Base-by-base conservation (phyloP, 306 rosid species). In the Casuarina glauca region DNA sequence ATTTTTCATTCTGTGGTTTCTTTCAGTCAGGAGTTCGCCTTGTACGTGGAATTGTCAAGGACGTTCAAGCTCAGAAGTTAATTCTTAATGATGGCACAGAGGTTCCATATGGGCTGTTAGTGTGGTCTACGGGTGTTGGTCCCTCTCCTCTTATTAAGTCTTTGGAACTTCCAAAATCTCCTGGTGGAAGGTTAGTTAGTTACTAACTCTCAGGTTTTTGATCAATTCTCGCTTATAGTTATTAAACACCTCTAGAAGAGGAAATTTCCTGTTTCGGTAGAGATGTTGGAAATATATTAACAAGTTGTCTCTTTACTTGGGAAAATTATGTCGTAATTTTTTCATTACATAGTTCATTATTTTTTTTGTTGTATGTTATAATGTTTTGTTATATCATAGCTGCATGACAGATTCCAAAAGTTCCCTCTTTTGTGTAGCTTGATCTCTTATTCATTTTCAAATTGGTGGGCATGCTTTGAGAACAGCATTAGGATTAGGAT, bases 71-170 rank as follows among this genome's bases (percentile, higher is more conserved):
- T 76, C 76, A 87, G 76, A 91, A 80, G 79, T 82, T 96, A 74
- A 76, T 93, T 82, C 99, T 96, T 53, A 87, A 83, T 62, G 98
- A 96, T 87, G 99, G 91, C 79, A 87, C 91, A 8, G 97, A 96
- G 88, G 98, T 96, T 77, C 98, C 99, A 60, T 96, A 87, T 76
- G 99, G 99, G 39, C 79, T 96, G 86, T 68, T 96, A 49, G 99
- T 96, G 60, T 96, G 99, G 99, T 93, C 99, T 50, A 96, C 98
- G 26, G 98, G 99, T 74, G 99, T 96, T 84, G 99, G 98, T 73
- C 99, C 99, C 38, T 93, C 99, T 20, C 72, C 93, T 60, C 51
- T 95, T 74, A 76, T 91, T 69, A 84, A 71, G 7, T 80, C 93
- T 11, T 41, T 90, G 74, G 88, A 88, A 55, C 85, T 96, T 63